A percentile compares a stretch with the other conserved stretches of the same genome.
phyloP scores from a whole-genome alignment of 805 yeast genomes.

The Myxozyma geophila region DNA sequence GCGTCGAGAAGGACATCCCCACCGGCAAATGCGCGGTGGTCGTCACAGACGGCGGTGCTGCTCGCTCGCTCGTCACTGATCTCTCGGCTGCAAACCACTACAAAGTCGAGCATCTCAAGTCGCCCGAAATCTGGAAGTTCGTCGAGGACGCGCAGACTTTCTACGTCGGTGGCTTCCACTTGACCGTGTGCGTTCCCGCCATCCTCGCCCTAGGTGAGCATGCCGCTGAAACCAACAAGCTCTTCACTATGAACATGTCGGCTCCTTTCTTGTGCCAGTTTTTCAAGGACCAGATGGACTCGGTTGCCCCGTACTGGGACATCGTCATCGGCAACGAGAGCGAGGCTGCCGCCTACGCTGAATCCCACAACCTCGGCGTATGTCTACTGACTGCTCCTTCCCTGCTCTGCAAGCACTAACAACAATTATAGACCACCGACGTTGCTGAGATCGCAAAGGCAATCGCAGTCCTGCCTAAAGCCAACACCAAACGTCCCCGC shows the following conservation, averaged over 20 bases:
- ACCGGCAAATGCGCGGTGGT: conserved; percentile 99
- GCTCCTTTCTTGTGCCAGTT: conserved; percentile 97
- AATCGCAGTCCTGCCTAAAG: conserved; percentile 80
- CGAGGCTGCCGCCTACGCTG: conserved; percentile 94
- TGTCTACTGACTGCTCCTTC: neutral
- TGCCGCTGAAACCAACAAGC: conserved; percentile 78
- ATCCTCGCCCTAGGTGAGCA: conserved; percentile 87
- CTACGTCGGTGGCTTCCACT: conserved; percentile 99
- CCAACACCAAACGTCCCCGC: conserved; percentile 69
- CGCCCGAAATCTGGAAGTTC: conserved; percentile 84
- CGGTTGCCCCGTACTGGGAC: conserved; percentile 84
- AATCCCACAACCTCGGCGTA: conserved; percentile 67
- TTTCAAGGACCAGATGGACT: conserved; percentile 88
- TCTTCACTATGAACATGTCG: conserved; percentile 79
- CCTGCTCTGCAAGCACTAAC: neutral
- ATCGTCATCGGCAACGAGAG: conserved; percentile 93
- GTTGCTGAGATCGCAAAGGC: conserved; percentile 77
- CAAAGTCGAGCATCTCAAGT: conserved; percentile 83
- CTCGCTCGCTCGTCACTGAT: conserved; percentile 95
- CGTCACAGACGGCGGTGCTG: conserved; percentile 65
- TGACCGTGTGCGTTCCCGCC: conserved; percentile 96
- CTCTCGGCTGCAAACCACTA: conserved; percentile 98
- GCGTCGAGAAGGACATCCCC: conserved; percentile 65
- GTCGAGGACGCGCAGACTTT: conserved; percentile 80
- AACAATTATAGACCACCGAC: conserved; percentile 51